These are phyloP conservation scores for Colletotrichum sp. DNA, from an alignment of 2,329 filamentous ascomycete genomes.

Conservation along the genomic window DNA sequence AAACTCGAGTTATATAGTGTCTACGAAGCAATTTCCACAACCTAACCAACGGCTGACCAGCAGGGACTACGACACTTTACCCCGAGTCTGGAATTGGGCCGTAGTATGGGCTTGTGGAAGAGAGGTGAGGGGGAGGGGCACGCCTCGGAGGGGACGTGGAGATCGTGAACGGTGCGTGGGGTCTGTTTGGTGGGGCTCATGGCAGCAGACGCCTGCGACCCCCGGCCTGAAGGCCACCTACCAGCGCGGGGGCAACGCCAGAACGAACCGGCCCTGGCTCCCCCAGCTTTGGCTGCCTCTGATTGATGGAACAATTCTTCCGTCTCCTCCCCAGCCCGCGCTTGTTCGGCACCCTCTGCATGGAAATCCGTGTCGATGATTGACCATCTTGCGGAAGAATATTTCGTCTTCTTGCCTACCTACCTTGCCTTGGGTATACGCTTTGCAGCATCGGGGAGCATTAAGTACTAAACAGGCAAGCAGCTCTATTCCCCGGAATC, in stretches of 20 bases:
- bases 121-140: constrained; percentile 18
- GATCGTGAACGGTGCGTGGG: not conserved
- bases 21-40: not conserved
- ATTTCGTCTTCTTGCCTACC: not conserved
- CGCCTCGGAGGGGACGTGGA: constrained; percentile 3
- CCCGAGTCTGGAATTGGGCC: constrained; percentile 8
- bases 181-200: constrained; percentile 14
- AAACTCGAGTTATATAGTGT: constrained; percentile 8
- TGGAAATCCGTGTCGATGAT: not conserved
- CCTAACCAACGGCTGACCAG: not conserved
- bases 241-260: constrained; percentile 1
- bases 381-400: not conserved
- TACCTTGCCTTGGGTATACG: no score
- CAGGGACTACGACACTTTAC: constrained; percentile 5
- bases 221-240: constrained; percentile 7
- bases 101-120: not conserved
- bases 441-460: not conserved
- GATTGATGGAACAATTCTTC: constrained; percentile 35
- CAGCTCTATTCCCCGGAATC: not conserved
- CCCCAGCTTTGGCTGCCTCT: constrained; percentile 7
- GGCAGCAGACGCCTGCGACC: not conserved
- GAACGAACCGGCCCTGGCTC: constrained; percentile 6
- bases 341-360: not conserved
- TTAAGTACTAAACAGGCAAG: not conserved
- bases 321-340: not conserved